Evolutionary conservation across 208 protist species (phyloP).

Genomic region (Crithidia thermophila): DNA sequence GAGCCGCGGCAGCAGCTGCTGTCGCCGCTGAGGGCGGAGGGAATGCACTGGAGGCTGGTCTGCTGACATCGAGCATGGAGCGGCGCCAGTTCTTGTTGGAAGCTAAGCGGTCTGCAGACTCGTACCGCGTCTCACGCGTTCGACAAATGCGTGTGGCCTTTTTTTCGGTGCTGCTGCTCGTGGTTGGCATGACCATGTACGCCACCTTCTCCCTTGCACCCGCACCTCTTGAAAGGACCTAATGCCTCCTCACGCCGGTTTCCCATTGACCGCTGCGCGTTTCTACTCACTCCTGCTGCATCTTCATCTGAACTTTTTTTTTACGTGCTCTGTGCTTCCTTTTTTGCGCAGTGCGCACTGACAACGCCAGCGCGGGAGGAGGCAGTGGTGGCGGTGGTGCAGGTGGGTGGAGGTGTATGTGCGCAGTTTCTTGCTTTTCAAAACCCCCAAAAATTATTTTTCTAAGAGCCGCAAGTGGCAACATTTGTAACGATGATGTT

Average conservation of each 20-base stretch:
- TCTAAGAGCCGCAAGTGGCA: too few relatives aligned
- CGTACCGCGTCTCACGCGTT: constrained; percentile 11
- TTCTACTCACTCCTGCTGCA: background rate
- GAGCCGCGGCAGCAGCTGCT: constrained; percentile 1
- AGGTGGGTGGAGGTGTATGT: too few relatives aligned
- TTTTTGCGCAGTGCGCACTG: too few relatives aligned
- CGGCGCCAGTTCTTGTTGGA: constrained; percentile 16
- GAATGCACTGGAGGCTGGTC: background rate
- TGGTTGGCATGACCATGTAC: constrained; percentile 21
- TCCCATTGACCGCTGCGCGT: too few relatives aligned
- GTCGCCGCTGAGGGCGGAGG: background rate
- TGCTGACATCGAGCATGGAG: constrained; percentile 7
- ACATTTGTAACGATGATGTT: too few relatives aligned
- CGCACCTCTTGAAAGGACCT: background rate
- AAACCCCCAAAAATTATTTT: too few relatives aligned
- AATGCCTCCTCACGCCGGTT: background rate
- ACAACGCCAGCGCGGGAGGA: too few relatives aligned
- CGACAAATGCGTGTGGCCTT: constrained; percentile 11
- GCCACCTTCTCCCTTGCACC: constrained; percentile 5
- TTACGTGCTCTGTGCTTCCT: too few relatives aligned
- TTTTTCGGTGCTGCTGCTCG: constrained; percentile 11
- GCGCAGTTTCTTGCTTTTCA: too few relatives aligned
- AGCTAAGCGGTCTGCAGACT: constrained; percentile 24
- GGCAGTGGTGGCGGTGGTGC: too few relatives aligned
- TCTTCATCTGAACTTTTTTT: constrained; percentile 1